A percentile compares a stretch with the other conserved stretches of the same genome.
Conservation (phyloP, 2,329 filamentous ascomycete species). For the Geosmithia flava region DNA sequence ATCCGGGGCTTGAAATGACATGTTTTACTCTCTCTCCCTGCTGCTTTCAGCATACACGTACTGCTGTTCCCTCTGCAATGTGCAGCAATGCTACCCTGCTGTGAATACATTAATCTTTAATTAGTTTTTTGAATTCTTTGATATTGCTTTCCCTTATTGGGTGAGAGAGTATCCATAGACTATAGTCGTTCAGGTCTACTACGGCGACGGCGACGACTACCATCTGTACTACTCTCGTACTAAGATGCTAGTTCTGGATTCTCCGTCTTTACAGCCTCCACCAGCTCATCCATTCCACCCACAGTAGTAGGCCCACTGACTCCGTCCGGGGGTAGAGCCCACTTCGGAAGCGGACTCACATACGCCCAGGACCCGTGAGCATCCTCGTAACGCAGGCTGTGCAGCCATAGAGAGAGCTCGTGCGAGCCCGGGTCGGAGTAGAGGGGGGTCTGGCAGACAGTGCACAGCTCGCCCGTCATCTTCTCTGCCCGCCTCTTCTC, state of each 20-base stretch:
- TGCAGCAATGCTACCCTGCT: too few species aligned
- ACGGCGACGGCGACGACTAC: too few species aligned
- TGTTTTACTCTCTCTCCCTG: too few species aligned
- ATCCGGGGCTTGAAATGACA: too few species aligned
- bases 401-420: conserved; percentile 86
- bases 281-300: conserved; percentile 45
- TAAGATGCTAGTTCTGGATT: conserved; percentile 23
- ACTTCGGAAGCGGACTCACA: conserved; percentile 68
- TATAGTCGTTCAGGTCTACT: too few species aligned
- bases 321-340: conserved; percentile 73
- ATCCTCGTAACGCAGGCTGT: conserved; percentile 84
- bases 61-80: too few species aligned
- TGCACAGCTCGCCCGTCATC: conserved; percentile 75
- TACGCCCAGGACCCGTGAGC: conserved; percentile 77
- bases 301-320: conserved; percentile 59
- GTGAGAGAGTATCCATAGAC: too few species aligned
- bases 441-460: conserved; percentile 72
- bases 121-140: too few species aligned
- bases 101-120: too few species aligned
- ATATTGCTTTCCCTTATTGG: too few species aligned
- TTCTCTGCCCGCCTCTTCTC: conserved; percentile 86
- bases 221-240: too few species aligned
- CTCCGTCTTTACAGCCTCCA: conserved; percentile 38
- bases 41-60: too few species aligned
- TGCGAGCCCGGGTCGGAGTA: conserved; percentile 88